Conservation (phyloP, 768 basidiomycete genomes). For the Leccinellum luteum region DNA sequence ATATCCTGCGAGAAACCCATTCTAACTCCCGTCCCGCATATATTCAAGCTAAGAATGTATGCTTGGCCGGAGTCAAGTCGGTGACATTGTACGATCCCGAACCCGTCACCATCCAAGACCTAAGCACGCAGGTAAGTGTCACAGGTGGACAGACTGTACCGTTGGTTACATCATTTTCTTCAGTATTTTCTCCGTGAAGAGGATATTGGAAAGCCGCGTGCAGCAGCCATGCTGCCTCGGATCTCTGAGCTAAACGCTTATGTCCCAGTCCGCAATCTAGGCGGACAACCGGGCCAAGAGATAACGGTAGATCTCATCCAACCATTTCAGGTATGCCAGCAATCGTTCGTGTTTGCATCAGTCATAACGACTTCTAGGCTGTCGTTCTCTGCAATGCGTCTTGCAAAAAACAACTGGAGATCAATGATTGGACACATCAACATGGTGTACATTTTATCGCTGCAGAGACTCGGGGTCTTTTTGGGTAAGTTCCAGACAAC, state of each 20-base stretch:
- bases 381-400: conserved; percentile 84
- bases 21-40: conserved; percentile 12
- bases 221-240: conserved; percentile 80
- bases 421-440: conserved; percentile 91
- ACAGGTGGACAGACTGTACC: not conserved
- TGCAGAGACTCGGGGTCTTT: conserved; percentile 89
- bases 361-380: conserved; percentile 47
- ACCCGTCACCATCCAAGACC: conserved; percentile 80
- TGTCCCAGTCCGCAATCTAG: conserved; percentile 89
- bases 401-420: conserved; percentile 82
- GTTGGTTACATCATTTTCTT: conserved; percentile 9
- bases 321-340: conserved; percentile 76
- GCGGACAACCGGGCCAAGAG: conserved; percentile 70
- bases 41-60: conserved; percentile 80
- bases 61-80: conserved; percentile 94
- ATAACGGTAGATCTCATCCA: conserved; percentile 79
- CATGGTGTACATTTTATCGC: conserved; percentile 91
- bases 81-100: conserved; percentile 96
- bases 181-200: conserved; percentile 92
- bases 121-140: conserved; percentile 80
- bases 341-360: not conserved
- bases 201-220: conserved; percentile 88
- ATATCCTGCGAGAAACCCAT: conserved; percentile 1
- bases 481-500: conserved; percentile 60
- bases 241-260: conserved; percentile 94